A percentile compares a stretch with the other conserved stretches of the same genome.
Conservation (phyloP, 139 green algal genomes). For the Klebsormidium nitens region DNA sequence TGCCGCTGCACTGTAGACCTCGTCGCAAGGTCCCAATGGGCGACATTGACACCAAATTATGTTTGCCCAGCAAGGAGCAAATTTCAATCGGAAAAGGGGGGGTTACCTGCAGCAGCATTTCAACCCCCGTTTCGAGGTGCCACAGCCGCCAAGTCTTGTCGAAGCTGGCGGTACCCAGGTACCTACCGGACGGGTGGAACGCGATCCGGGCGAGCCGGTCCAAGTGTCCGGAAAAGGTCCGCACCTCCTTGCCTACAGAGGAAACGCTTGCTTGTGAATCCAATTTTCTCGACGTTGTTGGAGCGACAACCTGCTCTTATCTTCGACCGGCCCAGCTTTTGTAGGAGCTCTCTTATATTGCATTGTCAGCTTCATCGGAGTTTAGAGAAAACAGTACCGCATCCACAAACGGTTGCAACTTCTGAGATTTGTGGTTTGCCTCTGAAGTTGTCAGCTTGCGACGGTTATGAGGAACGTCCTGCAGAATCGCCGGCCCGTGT, state of each 20-base stretch:
- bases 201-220: constrained; percentile 26
- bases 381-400: no score
- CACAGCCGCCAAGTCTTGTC: constrained; percentile 95
- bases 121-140: constrained; percentile 73
- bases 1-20: not conserved
- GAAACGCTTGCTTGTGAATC: no score
- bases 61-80: constrained; percentile 79
- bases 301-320: no score
- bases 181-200: constrained; percentile 82
- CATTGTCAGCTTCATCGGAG: no score
- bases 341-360: no score
- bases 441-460: no score
- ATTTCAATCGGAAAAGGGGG: constrained; percentile 79
- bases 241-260: constrained; percentile 20
- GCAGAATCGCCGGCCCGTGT: no score
- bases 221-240: not conserved
- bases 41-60: constrained; percentile 61
- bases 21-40: constrained; percentile 73
- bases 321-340: no score
- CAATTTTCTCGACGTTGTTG: no score
- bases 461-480: no score
- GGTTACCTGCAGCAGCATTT: constrained; percentile 90
- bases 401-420: no score
- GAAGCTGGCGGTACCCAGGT: constrained; percentile 71
- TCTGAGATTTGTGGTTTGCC: no score